Conservation (phyloP, 129 eudicot species). For the Daucus carota region DNA sequence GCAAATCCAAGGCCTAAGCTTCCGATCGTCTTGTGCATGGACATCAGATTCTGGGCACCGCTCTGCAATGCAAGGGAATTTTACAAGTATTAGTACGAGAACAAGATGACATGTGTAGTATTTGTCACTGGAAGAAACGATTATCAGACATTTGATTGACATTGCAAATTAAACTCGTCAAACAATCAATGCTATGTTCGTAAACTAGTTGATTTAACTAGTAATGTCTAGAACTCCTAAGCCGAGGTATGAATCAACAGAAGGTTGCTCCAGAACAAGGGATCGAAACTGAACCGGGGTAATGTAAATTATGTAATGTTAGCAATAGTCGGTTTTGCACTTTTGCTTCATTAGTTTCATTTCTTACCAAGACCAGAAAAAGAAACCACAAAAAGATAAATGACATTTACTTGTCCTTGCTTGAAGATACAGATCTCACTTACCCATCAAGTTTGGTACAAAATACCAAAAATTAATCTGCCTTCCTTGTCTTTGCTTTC, state of each 20-base stretch:
- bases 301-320: not conserved
- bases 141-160: not conserved
- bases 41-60: slow-evolving; percentile 40
- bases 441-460: not conserved
- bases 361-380: not conserved
- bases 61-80: slow-evolving; percentile 31
- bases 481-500: no score
- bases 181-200: no score
- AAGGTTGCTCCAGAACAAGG: not conserved
- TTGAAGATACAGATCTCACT: not conserved
- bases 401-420: no score
- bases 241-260: not conserved
- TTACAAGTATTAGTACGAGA: not conserved
- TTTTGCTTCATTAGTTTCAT: not conserved
- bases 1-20: slow-evolving; percentile 43
- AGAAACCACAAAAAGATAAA: not conserved
- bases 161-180: not conserved
- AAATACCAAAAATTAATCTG: no score
- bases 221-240: no score
- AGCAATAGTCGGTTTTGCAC: no score
- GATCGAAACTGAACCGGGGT: not conserved
- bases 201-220: no score
- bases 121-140: not conserved
- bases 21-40: slow-evolving; percentile 28
- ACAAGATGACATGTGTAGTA: not conserved